Evolutionary conservation across 2,329 filamentous ascomycete genomes (phyloP).

Genomic region (Fusarium kyushuense): DNA sequence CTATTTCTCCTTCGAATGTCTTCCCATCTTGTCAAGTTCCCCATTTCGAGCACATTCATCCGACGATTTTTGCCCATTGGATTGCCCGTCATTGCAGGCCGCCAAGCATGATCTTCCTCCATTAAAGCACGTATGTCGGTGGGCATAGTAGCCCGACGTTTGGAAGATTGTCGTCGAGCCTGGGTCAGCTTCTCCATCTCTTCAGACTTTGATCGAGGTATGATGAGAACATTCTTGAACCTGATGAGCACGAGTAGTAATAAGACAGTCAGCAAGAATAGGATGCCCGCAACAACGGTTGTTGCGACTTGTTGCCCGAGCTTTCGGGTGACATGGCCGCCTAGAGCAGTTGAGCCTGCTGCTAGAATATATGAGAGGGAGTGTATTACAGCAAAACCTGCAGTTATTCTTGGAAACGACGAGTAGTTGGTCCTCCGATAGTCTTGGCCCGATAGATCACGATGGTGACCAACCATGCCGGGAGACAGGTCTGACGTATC

Average conservation of each 20-base stretch:
- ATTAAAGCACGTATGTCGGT: constrained; percentile 56
- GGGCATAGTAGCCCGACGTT: constrained; percentile 59
- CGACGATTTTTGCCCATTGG: constrained; percentile 75
- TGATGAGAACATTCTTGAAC: constrained; percentile 75
- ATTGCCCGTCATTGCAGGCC: constrained; percentile 77
- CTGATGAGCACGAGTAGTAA: constrained; percentile 72
- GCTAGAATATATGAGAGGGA: constrained; percentile 76
- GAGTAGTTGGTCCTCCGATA: constrained; percentile 76
- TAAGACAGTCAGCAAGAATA: constrained; percentile 73
- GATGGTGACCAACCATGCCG: constrained; percentile 72
- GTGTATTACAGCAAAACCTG: constrained; percentile 78
- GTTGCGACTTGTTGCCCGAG: constrained; percentile 76
- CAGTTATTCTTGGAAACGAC: constrained; percentile 78
- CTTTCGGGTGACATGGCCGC: constrained; percentile 73
- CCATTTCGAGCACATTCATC: constrained; percentile 79
- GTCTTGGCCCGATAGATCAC: constrained; percentile 54
- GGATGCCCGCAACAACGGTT: constrained; percentile 74
- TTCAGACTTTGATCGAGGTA: constrained; percentile 69
- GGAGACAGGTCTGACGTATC: constrained; percentile 84
- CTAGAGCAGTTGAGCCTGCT: constrained; percentile 74
- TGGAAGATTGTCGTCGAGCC: constrained; percentile 62
- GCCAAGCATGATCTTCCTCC: constrained; percentile 71
- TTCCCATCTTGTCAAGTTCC: constrained; percentile 75
- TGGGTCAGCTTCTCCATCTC: constrained; percentile 67
- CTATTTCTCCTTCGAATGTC: constrained; percentile 75